Evolutionary conservation across 2,329 filamentous ascomycete genomes (phyloP), one percentile per base, ranked within the genome.

Genomic region (Chalara sp.): DNA sequence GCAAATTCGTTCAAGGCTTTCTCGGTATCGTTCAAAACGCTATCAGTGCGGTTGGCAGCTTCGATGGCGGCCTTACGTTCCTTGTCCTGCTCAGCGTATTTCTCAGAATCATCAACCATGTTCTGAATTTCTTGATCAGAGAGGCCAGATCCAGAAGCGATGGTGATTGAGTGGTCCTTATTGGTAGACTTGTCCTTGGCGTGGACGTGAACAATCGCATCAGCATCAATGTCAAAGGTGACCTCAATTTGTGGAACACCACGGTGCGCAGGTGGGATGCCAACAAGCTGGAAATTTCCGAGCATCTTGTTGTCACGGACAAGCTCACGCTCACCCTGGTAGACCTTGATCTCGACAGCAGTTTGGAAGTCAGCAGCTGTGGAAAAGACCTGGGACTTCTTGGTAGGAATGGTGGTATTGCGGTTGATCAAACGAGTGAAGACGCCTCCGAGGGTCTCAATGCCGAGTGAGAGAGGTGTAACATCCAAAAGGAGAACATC

Each of bases 141-240:
- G 52, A 97, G 87, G 83, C 93, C 92, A 59, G 92, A 97, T 71
- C 92, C 93, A 53, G 91, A 96, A 51, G 92, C 91, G 70, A 99
- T 96, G 70, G 92, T 97, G 76, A 99, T 97, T 56, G 91, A 96
- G 80, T 99, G 92, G 70, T 97, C 92, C 85, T 96, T 97, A 84
- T 89, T 89, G 75, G 91, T 97, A 63, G 90, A 92, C 86, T 97
- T 96, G 78, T 97, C 92, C 81, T 95, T 96, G 72, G 92, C 92
- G 72, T 93, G 87, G 58, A 97, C 92, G 78, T 96, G 91, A 64
- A 97, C 90, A 64, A 97, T 96, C 13, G 90, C 95, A 73, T 97
- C 90, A 66, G 92, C 92, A 65, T 97, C 92, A 70, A 97, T 96
- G 73, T 97, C 92, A 74, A 97, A 97, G 66, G 92, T 96, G 64